A percentile compares a stretch with the other conserved stretches of the same genome.
These are phyloP conservation scores for Trichoderma sp. DNA, from an alignment of 2,329 filamentous ascomycete species.

Conservation along the genomic window DNA sequence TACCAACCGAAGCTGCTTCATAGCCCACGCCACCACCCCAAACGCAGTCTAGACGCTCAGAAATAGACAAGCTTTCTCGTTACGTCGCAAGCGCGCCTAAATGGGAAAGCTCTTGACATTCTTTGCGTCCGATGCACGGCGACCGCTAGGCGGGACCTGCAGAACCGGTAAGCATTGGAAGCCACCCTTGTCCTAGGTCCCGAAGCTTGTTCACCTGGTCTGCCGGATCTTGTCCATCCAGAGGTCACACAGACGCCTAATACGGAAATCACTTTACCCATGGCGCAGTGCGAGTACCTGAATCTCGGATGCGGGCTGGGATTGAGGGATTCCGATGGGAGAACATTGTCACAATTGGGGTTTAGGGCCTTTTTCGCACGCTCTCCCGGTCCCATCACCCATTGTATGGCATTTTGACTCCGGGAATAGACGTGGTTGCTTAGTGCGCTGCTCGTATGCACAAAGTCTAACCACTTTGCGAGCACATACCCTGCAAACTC, in stretches of 20 bases:
- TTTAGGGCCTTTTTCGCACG: not conserved
- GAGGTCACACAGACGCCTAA: slow-evolving; percentile 30
- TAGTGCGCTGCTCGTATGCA: not conserved
- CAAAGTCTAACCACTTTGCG: not conserved
- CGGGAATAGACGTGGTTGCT: not conserved
- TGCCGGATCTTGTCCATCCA: slow-evolving; percentile 26
- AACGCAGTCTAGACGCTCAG: not conserved
- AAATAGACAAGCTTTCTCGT: slow-evolving; percentile 2
- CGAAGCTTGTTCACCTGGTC: slow-evolving; percentile 20
- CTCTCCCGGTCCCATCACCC: not conserved
- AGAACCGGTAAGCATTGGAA: slow-evolving; percentile 19
- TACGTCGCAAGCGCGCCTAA: slow-evolving; percentile 28
- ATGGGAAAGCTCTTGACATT: slow-evolving; percentile 37
- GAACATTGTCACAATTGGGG: not conserved
- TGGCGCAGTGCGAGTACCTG: slow-evolving; percentile 21
- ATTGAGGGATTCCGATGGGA: not conserved
- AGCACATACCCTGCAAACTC: slow-evolving; percentile 5
- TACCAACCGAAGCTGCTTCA: not conserved
- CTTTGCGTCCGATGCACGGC: slow-evolving; percentile 34
- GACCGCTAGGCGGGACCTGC: slow-evolving; percentile 25
- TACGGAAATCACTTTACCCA: slow-evolving; percentile 32
- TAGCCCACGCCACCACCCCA: slow-evolving; percentile 11
- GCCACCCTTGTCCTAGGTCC: slow-evolving; percentile 7
- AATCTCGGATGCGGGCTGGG: not conserved
- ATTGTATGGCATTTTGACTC: not conserved